Evolutionary conservation across 2,329 filamentous ascomycete genomes (phyloP), one percentile per base, ranked within the genome.

Genomic region (Hirsutella rhossiliensis): DNA sequence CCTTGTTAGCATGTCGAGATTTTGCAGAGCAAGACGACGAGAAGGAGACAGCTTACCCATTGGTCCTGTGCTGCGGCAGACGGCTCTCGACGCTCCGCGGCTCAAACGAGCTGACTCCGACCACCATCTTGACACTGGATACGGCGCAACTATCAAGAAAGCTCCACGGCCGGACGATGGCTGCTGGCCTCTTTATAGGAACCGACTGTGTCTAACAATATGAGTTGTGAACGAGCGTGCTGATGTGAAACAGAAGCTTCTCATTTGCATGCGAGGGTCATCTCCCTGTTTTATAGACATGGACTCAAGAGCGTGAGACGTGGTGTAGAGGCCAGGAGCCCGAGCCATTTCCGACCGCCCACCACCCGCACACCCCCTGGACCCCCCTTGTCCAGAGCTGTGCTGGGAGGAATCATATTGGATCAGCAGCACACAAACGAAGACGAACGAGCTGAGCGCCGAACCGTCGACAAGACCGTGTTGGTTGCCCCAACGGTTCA

Each of bases 1-100:
- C 3, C 15, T 11, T 20, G 38, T 48, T 37, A 49, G 13, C 12
- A 18, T n/a, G 11, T 7, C 18, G 13, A 5, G 13, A 9, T 28
- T 6, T 20, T 1, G 2, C 8, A 13, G 9, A 5, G 9, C 15
- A 18, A 8, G 1, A 17, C 27, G 30, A 36, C 15, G 18, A 17
- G 9, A 5, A n/a, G 23, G 11, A n/a, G 17, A 12, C 15, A 18
- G 20, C 54, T 5, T 56, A 67, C 65, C 64, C 65, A 37, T 68
- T 68, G 15, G 64, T 68, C 43, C 53, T 55, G 11, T 46, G 40
- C 46, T 68, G 65, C 5, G 53, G 31, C 15, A 66, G 53, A 2
- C 43, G 47, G 17, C 44, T 37, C n/a, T 27, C 46, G 42, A 42
- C 42, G 43, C 39, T 38, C 36, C 7, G 15, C 13, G 42, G 20